Conservation (phyloP, 2,329 filamentous ascomycete genomes). For the Fusarium brachygibbosum region DNA sequence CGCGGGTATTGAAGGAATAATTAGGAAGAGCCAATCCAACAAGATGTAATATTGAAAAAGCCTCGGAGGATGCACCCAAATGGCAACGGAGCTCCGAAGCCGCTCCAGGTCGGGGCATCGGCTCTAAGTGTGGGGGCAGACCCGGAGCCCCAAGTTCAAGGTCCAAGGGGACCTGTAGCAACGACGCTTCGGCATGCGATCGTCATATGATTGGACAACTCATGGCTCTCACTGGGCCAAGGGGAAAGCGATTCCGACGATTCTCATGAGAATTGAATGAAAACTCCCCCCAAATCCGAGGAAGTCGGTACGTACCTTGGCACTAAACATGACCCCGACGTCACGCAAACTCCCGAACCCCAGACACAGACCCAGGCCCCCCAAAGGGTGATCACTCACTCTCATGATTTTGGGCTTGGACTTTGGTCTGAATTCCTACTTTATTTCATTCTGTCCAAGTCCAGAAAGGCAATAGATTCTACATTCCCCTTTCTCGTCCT, state of each 20-base stretch:
- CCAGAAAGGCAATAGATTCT: background rate
- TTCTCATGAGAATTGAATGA: constrained; percentile 21
- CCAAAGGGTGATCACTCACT: constrained; percentile 36
- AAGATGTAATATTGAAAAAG: constrained; percentile 4
- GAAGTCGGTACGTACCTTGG: constrained; percentile 16
- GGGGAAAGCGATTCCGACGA: constrained; percentile 25
- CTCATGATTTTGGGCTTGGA: constrained; percentile 14
- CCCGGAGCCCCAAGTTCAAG: constrained; percentile 17
- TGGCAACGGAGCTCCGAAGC: constrained; percentile 47
- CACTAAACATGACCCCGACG: constrained; percentile 38
- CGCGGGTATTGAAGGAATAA: constrained; percentile 33
- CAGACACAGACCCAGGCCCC: constrained; percentile 41
- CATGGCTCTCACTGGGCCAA: constrained; percentile 13
- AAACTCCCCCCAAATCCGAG: constrained; percentile 33
- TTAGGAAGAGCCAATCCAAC: constrained; percentile 26
- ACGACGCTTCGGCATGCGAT: constrained; percentile 29
- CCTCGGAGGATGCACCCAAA: constrained; percentile 37
- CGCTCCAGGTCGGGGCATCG: constrained; percentile 46
- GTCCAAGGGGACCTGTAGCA: constrained; percentile 1
- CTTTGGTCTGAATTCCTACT: constrained; percentile 11
- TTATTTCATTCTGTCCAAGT: background rate
- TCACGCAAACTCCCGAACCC: constrained; percentile 43
- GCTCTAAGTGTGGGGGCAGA: constrained; percentile 46
- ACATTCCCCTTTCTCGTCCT: background rate
- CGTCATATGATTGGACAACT: constrained; percentile 24